phyloP scores from a whole-genome alignment of 2,329 filamentous ascomycete species.

The Aspergillus sp. region DNA sequence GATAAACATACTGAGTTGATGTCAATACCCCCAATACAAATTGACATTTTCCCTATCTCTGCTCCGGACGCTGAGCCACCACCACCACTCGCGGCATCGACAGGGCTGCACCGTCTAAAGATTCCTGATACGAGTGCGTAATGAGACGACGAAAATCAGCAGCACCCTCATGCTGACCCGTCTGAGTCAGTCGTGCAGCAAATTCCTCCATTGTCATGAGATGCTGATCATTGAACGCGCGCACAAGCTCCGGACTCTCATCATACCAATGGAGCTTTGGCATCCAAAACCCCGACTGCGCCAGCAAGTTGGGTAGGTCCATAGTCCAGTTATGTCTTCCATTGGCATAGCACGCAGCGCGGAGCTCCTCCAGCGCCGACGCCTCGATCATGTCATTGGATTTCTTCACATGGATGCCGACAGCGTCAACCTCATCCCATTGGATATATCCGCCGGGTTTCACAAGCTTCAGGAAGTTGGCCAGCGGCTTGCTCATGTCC shows the following conservation, averaged over 20 bases:
- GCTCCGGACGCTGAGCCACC: not conserved
- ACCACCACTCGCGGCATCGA: constrained; percentile 18
- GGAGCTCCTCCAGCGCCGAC: constrained; percentile 17
- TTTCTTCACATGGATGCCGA: constrained; percentile 18
- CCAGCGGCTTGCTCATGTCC: constrained; percentile 15
- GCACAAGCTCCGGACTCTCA: constrained; percentile 12
- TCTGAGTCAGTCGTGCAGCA: constrained; percentile 8
- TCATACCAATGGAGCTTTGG: constrained; percentile 13
- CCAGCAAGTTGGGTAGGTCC: constrained; percentile 14
- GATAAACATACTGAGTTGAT: too few species aligned
- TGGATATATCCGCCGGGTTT: constrained; percentile 29
- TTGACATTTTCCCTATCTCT: too few species aligned
- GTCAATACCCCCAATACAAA: not conserved
- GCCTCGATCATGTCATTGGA: constrained; percentile 6
- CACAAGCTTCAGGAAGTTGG: constrained; percentile 22
- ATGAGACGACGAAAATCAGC: constrained; percentile 10
- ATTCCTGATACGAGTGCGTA: constrained; percentile 12
- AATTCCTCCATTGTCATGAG: constrained; percentile 23
- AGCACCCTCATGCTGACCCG: constrained; percentile 11
- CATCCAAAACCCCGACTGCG: constrained; percentile 12
- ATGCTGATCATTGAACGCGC: constrained; percentile 17
- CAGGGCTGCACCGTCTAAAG: constrained; percentile 12
- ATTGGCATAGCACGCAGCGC: constrained; percentile 11
- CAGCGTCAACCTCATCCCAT: constrained; percentile 28
- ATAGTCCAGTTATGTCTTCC: constrained; percentile 23